Evolutionary conservation across 768 basidiomycete species (phyloP), one percentile per base, ranked within the genome.

Genomic region (Collybiopsis luxurians): DNA sequence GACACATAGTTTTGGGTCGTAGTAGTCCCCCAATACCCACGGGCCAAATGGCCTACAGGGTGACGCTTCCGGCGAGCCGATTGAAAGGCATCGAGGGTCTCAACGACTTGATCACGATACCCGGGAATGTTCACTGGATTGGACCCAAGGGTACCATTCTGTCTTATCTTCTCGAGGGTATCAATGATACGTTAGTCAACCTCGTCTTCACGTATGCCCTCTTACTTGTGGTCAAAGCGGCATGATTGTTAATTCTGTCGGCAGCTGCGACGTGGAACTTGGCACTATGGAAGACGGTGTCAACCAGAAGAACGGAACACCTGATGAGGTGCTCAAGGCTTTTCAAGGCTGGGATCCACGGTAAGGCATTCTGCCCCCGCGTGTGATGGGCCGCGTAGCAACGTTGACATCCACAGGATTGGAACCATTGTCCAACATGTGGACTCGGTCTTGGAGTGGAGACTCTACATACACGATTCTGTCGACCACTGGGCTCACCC

Each of bases 401-500:
- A n/a, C n/a, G n/a, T n/a, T n/a, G n/a, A n/a, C n/a, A n/a, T n/a
- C n/a, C n/a, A n/a, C n/a, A n/a, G n/a, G n/a, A n/a, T n/a, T n/a
- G n/a, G n/a, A n/a, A n/a, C n/a, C n/a, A n/a, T n/a, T n/a, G n/a
- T n/a, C n/a, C n/a, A n/a, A n/a, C n/a, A n/a, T n/a, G n/a, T n/a
- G n/a, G n/a, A n/a, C n/a, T n/a, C n/a, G n/a, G n/a, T n/a, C n/a
- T n/a, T n/a, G n/a, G n/a, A n/a, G n/a, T n/a, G n/a, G n/a, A n/a
- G n/a, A n/a, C 61, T 77, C 26, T 73, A 76, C 73, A 75, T 73
- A 48, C 69, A 72, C 24, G 64, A 62, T 2, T 76, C 77, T 6
- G 58, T 78, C 54, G 62, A 60, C 1, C 71, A 69, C 1, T 78
- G 77, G 77, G 53, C 77, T 9, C 74, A 77, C 61, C 63, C 59